Percentiles rank a stretch among this genome's conserved stretches.
Conservation (phyloP, 1,284 basidiomycete species). For the Calocybe gambosa region DNA sequence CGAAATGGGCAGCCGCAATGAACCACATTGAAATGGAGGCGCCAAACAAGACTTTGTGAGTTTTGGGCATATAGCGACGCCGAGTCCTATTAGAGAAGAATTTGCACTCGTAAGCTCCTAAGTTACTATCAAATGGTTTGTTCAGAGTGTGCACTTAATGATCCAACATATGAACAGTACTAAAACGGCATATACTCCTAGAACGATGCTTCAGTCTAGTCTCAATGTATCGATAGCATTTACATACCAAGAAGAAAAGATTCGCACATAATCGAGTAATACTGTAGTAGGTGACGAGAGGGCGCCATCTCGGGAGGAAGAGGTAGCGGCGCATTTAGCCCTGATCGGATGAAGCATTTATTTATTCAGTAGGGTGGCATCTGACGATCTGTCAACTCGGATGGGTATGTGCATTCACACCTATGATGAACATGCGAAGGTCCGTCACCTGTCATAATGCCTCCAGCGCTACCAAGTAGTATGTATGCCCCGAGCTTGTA, state of each 20-base stretch:
- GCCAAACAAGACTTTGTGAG: slow-evolving; percentile 10
- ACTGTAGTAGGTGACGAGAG: background rate
- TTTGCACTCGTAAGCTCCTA: background rate
- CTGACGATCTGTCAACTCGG: background rate
- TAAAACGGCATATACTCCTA: slow-evolving; percentile 11
- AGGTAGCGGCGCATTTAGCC: background rate
- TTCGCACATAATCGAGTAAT: background rate
- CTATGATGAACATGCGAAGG: background rate
- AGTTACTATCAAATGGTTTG: too few relatives aligned
- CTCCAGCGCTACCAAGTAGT: too few relatives aligned
- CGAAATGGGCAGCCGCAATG: background rate
- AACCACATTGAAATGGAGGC: background rate
- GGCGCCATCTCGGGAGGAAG: background rate
- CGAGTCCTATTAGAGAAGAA: background rate
- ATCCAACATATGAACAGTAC: slow-evolving; percentile 9
- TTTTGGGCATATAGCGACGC: slow-evolving; percentile 9
- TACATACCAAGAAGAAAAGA: background rate
- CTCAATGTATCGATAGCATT: background rate
- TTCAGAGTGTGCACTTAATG: slow-evolving; percentile 4
- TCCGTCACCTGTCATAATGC: background rate
- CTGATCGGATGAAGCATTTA: background rate
- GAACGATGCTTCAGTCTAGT: background rate
- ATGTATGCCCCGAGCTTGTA: too few relatives aligned
- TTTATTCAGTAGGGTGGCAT: background rate
- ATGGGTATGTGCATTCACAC: background rate